Percentiles rank a stretch among this genome's conserved stretches.
These are phyloP conservation scores for Pharnaceum exiguum DNA, from an alignment of 148 eudicot species.

Conservation along the genomic window DNA sequence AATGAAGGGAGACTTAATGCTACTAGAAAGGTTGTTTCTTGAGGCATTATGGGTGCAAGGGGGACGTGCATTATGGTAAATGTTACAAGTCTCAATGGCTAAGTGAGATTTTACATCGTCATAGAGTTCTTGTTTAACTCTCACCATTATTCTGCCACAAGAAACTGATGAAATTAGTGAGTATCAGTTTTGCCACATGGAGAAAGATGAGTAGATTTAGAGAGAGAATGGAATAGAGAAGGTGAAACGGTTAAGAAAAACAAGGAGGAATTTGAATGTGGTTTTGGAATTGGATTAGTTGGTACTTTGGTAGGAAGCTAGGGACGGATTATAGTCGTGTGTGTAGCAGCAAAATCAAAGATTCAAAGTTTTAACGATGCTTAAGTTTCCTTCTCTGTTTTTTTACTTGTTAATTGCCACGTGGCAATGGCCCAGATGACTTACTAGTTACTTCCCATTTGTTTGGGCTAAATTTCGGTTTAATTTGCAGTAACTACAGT, in stretches of 20 bases:
- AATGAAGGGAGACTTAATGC: constrained; percentile 30
- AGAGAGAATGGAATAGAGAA: constrained; percentile 1
- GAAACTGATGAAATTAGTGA: not conserved
- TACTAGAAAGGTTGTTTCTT: constrained; percentile 13
- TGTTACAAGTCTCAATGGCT: constrained; percentile 38
- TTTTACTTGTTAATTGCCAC: constrained; percentile 1
- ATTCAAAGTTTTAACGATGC: not conserved
- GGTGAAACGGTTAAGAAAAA: constrained; percentile 64
- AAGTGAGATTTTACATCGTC: constrained; percentile 42
- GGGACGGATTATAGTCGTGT: too few species aligned
- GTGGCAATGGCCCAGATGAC: not conserved
- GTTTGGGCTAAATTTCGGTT: constrained; percentile 3
- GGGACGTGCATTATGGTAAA: constrained; percentile 19
- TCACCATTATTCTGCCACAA: constrained; percentile 28
- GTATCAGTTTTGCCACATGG: not conserved
- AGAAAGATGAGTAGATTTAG: not conserved
- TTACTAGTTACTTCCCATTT: not conserved
- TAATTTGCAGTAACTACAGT: too few species aligned
- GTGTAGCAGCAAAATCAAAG: not conserved
- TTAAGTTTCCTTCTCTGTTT: not conserved
- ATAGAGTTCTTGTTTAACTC: constrained; percentile 12
- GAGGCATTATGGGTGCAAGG: constrained; percentile 20
- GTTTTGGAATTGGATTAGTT: constrained; percentile 21
- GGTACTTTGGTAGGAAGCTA: constrained; percentile 14
- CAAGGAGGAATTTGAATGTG: constrained; percentile 23